Base-by-base conservation (phyloP, 768 basidiomycete species). In the Amanita pallidorosea region DNA sequence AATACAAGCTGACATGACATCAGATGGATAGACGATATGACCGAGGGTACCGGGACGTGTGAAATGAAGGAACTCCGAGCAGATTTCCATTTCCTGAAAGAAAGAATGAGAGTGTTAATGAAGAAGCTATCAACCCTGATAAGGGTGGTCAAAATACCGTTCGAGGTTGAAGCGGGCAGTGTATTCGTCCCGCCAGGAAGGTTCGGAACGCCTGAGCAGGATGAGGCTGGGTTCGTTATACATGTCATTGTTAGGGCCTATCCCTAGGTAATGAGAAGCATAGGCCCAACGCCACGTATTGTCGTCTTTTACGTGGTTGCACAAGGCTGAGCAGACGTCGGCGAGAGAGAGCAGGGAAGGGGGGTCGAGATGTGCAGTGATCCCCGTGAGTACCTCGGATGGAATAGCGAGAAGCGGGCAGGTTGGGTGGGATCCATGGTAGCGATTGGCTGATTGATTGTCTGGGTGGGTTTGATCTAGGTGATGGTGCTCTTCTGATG, bases 281-380 rank as follows among this genome's bases (percentile, higher is more conserved):
- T 87, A 88, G 25, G 89, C 88, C 18, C 79, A 70, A 46, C 76
- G 73, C 88, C 88, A 92, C 33, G 85, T 89, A 59, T 78, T 81
- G 53, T 92, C 88, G 58, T 86, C 75, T 49, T 75, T 75, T 72
- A 88, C 67, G 73, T 88, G 87, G 55, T 73, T 68, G 60, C 74
- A 70, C 51, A 88, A 70, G 53, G 59, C 60, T 43, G 62, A 67
- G 65, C 73, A 75, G 53, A 81, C 78, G 56, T 65, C 61, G 18
- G 73, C 71, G 56, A 92, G 76, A 2, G 73, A 65, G 40, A 80
- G 61, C 31, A 92, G 75, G 3, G 78, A 71, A 1, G 69, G 72
- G 1, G 85, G 86, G 57, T 79, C 71, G 49, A 90, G 79, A 63
- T 80, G 79, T 7, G 85, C 74, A 8, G 87, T 85, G 66, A 90